Conservation (phyloP, 768 basidiomycete genomes). For the Sutorius australiensis region DNA sequence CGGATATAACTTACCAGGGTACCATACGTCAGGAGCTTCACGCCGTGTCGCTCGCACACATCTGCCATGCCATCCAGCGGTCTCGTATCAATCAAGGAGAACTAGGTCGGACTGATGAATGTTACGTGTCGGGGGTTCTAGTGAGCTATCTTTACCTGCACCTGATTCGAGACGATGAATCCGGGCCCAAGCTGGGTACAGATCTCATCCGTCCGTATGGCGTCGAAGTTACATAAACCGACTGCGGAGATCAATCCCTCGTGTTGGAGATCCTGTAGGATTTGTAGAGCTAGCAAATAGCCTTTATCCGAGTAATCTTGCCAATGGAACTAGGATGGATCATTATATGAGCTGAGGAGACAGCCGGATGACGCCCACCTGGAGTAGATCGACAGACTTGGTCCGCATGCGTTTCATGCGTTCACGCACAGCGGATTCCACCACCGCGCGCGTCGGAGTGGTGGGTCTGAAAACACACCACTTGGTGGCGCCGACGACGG, state of each 20-base stretch:
- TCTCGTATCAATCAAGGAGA: conserved; percentile 77
- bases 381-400: conserved; percentile 61
- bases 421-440: conserved; percentile 63
- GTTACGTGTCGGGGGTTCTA: neutral
- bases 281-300: conserved; percentile 45
- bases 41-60: conserved; percentile 65
- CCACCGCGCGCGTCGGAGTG: conserved; percentile 48
- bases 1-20: conserved; percentile 53
- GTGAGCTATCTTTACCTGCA: conserved; percentile 51
- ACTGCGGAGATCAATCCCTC: conserved; percentile 61
- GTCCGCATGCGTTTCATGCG: conserved; percentile 66
- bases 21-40: conserved; percentile 80
- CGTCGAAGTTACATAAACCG: conserved; percentile 81
- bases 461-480: conserved; percentile 75
- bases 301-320: conserved; percentile 56
- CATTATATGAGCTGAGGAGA: neutral
- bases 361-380: conserved; percentile 40
- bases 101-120: conserved; percentile 41
- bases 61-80: conserved; percentile 74
- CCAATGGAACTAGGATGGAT: conserved; percentile 66
- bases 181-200: conserved; percentile 71
- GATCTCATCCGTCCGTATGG: conserved; percentile 71
- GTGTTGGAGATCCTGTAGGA: conserved; percentile 55
- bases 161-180: conserved; percentile 76
- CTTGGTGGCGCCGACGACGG: conserved; percentile 73